phyloP scores from a whole-genome alignment of 371 early-diverging fungal genomes.

The Lichtheimia hyalospora region DNA sequence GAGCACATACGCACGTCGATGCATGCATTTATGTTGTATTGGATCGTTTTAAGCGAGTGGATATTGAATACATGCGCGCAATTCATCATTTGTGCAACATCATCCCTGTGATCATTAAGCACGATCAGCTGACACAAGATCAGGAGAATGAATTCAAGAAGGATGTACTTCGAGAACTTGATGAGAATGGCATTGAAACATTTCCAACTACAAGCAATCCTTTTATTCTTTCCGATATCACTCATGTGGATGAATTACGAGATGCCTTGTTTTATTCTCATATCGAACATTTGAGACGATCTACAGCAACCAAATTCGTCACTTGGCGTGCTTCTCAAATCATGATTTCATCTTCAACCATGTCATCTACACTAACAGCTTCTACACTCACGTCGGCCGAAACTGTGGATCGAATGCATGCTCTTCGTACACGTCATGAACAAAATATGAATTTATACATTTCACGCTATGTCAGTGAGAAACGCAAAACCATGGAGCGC shows the following conservation, averaged over 20 bases:
- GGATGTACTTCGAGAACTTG: constrained; percentile 45
- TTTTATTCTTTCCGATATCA: constrained; percentile 5
- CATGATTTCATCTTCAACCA: neutral
- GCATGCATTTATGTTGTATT: constrained; percentile 67
- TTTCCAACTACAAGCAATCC: constrained; percentile 18
- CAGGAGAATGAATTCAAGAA: constrained; percentile 61
- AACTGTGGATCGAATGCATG: constrained; percentile 21
- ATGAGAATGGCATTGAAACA: constrained; percentile 40
- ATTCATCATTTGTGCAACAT: constrained; percentile 60
- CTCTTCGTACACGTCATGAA: constrained; percentile 13
- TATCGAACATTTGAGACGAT: constrained; percentile 47
- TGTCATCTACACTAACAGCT: neutral
- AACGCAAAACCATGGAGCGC: constrained; percentile 16
- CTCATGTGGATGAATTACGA: constrained; percentile 11
- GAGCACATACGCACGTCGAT: constrained; percentile 68
- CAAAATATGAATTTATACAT: constrained; percentile 23
- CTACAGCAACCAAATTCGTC: constrained; percentile 56
- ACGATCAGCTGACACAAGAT: constrained; percentile 62
- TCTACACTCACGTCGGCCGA: constrained; percentile 20
- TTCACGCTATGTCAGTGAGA: constrained; percentile 26
- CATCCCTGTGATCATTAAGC: constrained; percentile 64
- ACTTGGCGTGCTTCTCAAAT: constrained; percentile 47
- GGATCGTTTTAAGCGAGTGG: constrained; percentile 69
- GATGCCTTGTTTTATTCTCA: constrained; percentile 46
- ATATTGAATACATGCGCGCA: constrained; percentile 69